Evolutionary conservation across 768 basidiomycete species (phyloP).

Genomic region (Tricholoma sp.): DNA sequence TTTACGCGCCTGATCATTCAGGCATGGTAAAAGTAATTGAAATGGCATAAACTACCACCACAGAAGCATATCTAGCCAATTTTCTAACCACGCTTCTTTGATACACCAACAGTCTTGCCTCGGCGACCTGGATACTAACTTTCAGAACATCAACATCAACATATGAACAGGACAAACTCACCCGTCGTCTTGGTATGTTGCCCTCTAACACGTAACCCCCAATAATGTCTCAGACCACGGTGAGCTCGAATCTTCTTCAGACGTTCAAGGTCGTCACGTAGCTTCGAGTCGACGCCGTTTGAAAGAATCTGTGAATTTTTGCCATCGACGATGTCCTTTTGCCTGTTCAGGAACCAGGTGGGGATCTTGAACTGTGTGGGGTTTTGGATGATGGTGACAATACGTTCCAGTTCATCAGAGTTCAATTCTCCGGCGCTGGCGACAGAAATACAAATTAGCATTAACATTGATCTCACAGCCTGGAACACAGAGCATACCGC

Average conservation of each 20-base stretch:
- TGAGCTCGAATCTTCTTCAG: constrained; percentile 99
- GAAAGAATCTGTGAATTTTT: constrained; percentile 96
- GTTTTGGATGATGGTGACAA: constrained; percentile 99
- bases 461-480: neutral
- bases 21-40: constrained; percentile 6
- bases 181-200: constrained; percentile 99
- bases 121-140: constrained; percentile 61
- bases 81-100: constrained; percentile 73
- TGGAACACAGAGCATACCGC: constrained; percentile 60
- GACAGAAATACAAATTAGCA: neutral
- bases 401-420: constrained; percentile 98
- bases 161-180: constrained; percentile 27
- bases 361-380: constrained; percentile 99
- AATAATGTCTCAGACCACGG: constrained; percentile 87
- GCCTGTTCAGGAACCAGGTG: constrained; percentile 98
- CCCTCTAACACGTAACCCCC: constrained; percentile 94
- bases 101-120: constrained; percentile 95
- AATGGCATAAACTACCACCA: constrained; percentile 9
- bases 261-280: constrained; percentile 96
- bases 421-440: constrained; percentile 95
- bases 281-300: constrained; percentile 94
- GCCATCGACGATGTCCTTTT: constrained; percentile 96
- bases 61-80: constrained; percentile 8
- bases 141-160: neutral
- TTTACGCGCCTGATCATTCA: neutral